Base-by-base conservation (phyloP, 768 basidiomycete genomes). In the Tulasnella sp. region DNA sequence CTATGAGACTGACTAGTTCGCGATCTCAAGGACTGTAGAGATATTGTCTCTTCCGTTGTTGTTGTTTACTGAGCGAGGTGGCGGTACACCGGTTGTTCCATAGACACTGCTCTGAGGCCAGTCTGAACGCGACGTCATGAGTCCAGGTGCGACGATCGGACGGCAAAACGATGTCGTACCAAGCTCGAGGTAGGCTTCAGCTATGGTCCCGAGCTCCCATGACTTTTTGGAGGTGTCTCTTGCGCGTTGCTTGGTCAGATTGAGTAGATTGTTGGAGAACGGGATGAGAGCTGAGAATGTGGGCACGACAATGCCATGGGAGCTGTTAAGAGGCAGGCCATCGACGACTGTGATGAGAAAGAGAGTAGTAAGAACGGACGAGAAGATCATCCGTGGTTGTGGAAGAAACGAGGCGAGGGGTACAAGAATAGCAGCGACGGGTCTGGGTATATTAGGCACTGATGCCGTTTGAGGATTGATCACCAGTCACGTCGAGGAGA, bases 171-270 rank as follows among this genome's bases (percentile, higher is more conserved):
- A 11, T 39, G 9, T 39, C 60, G 62, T 61, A 43, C 64, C 58
- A 37, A 64, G 60, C 50, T 69, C 68, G 14, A 65, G 62, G 4
- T 66, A 51, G 9, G 66, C 65, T 41, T 67, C 55, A 6, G 59
- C 46, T 19, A 56, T 27, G 25, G 48, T 65, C 11, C 67, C 67
- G 35, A 61, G 56, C 35, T 63, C 64, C 67, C 67, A 67, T 17
- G 54, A 57, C 41, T 43, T 25, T 11, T 48, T 27, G 21, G 54
- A 57, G 6, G 37, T 31, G 9, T 32, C 39, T 17, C 40, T 43
- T 15, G 54, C 42, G 29, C 42, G 17, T 6, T 25, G 29, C 21
- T 36, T 15, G 14, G 46, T 27, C 23, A 57, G 45, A 14, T 57
- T n/a, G 29, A 57, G 29, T 7, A 57, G 40, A 3, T 17, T 17